These are phyloP conservation scores for Breynia disticha DNA, from an alignment of 441 rosid genomes.

Conservation along the genomic window DNA sequence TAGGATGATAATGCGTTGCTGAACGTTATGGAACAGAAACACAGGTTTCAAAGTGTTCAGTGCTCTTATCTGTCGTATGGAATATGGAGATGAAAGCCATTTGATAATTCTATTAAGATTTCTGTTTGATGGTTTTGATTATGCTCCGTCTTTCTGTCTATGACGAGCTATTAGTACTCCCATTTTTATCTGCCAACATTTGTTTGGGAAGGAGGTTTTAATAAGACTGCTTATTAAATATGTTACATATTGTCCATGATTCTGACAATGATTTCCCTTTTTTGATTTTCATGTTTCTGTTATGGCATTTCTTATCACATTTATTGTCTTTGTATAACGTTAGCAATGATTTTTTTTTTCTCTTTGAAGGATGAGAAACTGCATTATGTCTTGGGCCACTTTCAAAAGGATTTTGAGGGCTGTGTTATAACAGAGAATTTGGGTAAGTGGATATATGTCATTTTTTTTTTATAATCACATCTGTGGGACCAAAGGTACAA, in stretches of 20 bases:
- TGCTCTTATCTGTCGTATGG: not conserved
- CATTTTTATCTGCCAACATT: too few species aligned
- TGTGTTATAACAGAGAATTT: constrained; percentile 38
- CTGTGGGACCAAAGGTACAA: not conserved
- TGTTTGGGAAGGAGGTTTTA: too few species aligned
- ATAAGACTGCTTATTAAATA: too few species aligned
- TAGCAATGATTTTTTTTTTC: not conserved
- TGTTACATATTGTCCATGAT: not conserved
- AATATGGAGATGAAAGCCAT: not conserved
- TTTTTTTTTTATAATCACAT: not conserved
- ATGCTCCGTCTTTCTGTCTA: too few species aligned
- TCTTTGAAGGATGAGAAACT: constrained; percentile 50
- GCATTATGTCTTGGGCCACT: constrained; percentile 57
- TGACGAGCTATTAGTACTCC: too few species aligned
- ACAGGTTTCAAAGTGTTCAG: not conserved
- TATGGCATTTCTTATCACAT: not conserved
- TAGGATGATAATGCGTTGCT: too few species aligned
- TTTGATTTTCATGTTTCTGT: not conserved
- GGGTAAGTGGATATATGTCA: constrained; percentile 40
- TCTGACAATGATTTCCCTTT: not conserved
- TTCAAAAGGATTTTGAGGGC: constrained; percentile 49
- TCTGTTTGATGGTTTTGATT: not conserved
- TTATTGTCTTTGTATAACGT: not conserved
- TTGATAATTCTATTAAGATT: not conserved
- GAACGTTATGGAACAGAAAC: too few species aligned